Base-by-base conservation (phyloP, 2,329 filamentous ascomycete species). In the Tolypocladium tundrense region DNA sequence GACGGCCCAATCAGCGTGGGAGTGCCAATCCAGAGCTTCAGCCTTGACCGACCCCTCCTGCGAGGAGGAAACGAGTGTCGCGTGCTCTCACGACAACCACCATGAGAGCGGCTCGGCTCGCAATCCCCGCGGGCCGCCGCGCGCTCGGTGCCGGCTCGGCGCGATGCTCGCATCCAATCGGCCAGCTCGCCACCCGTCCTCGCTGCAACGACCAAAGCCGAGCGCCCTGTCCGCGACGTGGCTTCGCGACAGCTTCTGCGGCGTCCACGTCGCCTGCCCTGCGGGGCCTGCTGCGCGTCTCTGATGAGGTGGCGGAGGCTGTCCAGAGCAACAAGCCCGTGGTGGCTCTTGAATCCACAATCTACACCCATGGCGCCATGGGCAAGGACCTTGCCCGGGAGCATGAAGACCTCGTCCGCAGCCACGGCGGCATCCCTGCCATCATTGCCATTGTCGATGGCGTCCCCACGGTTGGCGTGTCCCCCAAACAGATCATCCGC, bases 321-420 rank as follows among this genome's bases (percentile, higher is more conserved):
- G 72, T 97, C 53, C 78, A 83, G 48, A 82, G 84, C 14, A 85
- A 86, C 58, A 86, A 85, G 66, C 93, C 94, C 0, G 87, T 99
- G 4, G 92, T 99, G 13, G 94, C 93, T 19, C 80, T 99, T 5
- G 94, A 99, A 73, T 91, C 90, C 2, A 96, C 94, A 5, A 97
- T 99, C 65, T 97, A 99, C 73, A 99, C 94, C 1, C 94, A 99
- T 74, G 92, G 91, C 45, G 86, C 88, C 27, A 79, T 99, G 16
- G 90, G 90, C n/a, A 82, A 85, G 40, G 79, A 81, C 52, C 75
- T 84, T 24, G 81, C 87, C 53, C 81, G 95, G 55, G 91, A 97
- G 72, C 83, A 97, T 60, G 90, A 97, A 68, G 85, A 86, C 14
- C 80, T 95, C 45, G 88, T 97, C 54, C 88, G 94, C 52, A 77